Percentiles rank a stretch among this genome's conserved stretches.
These are phyloP conservation scores for Claviceps fusiformis DNA, from an alignment of 2,329 filamentous ascomycete genomes.

Conservation along the genomic window DNA sequence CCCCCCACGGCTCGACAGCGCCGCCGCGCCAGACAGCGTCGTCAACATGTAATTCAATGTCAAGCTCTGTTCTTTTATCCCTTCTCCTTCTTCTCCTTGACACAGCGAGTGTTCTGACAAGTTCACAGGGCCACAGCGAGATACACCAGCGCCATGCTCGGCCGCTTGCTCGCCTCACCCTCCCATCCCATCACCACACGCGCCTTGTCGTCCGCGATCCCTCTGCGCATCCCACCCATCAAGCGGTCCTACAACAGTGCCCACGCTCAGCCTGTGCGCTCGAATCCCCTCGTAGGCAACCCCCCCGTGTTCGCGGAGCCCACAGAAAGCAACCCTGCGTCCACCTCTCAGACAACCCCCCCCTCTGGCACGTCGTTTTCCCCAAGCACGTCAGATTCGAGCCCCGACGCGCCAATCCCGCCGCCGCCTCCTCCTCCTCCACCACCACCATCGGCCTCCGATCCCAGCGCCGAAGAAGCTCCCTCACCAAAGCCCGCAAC, in stretches of 20 bases:
- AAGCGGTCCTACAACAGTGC: not conserved
- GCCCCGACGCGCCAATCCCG: slow-evolving; percentile 7
- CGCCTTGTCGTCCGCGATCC: slow-evolving; percentile 20
- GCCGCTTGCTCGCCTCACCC: slow-evolving; percentile 14
- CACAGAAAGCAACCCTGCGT: slow-evolving; percentile 5
- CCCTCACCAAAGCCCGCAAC: not conserved
- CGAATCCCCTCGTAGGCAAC: slow-evolving; percentile 20
- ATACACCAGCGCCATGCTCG: slow-evolving; percentile 19
- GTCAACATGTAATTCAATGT: not conserved
- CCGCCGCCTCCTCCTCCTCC: slow-evolving; percentile 10
- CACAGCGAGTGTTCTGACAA: not conserved
- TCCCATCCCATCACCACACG: slow-evolving; percentile 10
- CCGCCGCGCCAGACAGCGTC: not conserved
- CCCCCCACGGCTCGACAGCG: not conserved
- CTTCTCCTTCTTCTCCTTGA: not conserved
- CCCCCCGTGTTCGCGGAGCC: slow-evolving; percentile 8
- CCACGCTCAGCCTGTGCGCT: slow-evolving; percentile 8
- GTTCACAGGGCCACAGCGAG: slow-evolving; percentile 14
- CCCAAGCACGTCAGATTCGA: not conserved
- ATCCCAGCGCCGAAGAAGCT: not conserved
- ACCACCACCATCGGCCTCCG: slow-evolving; percentile 5
- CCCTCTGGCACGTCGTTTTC: not conserved
- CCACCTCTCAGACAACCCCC: not conserved
- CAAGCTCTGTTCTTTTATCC: too few relatives aligned
- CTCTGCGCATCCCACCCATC: slow-evolving; percentile 12